Base-by-base conservation (phyloP, 2,329 filamentous ascomycete genomes). In the Penicillium sp. region DNA sequence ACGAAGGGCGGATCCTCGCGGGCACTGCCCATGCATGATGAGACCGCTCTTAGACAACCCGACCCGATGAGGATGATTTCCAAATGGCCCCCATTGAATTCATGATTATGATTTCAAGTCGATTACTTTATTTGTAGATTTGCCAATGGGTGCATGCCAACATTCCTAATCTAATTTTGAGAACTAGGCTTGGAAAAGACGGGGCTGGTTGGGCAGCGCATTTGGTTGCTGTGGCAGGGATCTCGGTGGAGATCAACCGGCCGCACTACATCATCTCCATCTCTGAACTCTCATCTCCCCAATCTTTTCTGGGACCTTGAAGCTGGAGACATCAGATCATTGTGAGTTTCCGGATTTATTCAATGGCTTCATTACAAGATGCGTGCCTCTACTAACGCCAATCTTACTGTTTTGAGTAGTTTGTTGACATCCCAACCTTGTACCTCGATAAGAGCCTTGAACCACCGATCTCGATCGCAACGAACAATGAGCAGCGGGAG, bases 161-260 rank as follows among this genome's bases (percentile, higher is more conserved):
- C 5, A 18, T 18, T n/a, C 16, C 16, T 38, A 38, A 2, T 18
- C 10, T 18, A 18, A 18, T 36, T 9, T 9, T 18, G 18, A 12
- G n/a, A 16, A 38, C 7, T n/a, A 18, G 34, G 34, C n/a, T 36
- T 36, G 34, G 34, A 26, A 24, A 36, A 16, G 34, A n/a, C n/a
- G 34, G 24, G 46, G 49, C 42, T 44, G 55, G 55, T 59, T 56
- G 53, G 60, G 60, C 57, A 57, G 42, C 60, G 53, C 51, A 49
- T 47, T 57, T 49, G 67, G 67, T 70, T 70, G 68, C 68, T 68
- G 61, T 68, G 67, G 67, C 68, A 69, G 62, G 61, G 61, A 62
- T 61, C 47, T 46, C 28, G 50, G 67, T 67, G 67, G 67, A 63
- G 64, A 66, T 61, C 47, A 45, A 54, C 51, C 58, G 59, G 58